Conservation (phyloP, 2,329 filamentous ascomycete species). For the Epichloe baconii region DNA sequence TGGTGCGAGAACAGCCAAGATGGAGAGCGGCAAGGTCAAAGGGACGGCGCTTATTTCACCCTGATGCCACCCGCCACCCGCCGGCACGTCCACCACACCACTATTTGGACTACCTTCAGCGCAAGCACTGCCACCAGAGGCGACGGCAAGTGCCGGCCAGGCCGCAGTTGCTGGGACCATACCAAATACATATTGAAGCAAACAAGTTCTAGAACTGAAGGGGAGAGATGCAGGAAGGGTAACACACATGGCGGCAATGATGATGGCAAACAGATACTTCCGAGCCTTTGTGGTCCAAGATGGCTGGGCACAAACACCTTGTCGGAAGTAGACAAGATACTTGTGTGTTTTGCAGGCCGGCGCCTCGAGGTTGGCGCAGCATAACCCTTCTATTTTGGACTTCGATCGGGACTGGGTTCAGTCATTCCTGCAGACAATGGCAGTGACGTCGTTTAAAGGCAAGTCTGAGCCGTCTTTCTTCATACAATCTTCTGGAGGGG, state of each 20-base stretch:
- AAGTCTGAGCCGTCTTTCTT: slow-evolving; percentile 43
- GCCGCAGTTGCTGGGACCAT: no score
- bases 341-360: slow-evolving; percentile 34
- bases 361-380: slow-evolving; percentile 7
- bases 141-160: slow-evolving; percentile 1
- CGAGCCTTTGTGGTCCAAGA: slow-evolving; percentile 34
- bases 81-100: background rate
- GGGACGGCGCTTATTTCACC: slow-evolving; percentile 48
- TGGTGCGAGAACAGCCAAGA: slow-evolving; percentile 70
- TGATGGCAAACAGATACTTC: slow-evolving; percentile 64
- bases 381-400: slow-evolving; percentile 27
- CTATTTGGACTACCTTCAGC: background rate
- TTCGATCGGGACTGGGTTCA: background rate
- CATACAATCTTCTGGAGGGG: background rate
- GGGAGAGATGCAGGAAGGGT: background rate
- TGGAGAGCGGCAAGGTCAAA: slow-evolving; percentile 56
- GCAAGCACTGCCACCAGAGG: background rate
- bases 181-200: no score
- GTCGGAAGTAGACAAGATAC: background rate
- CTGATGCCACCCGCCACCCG: slow-evolving; percentile 14
- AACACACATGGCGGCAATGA: slow-evolving; percentile 37
- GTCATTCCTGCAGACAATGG: slow-evolving; percentile 12
- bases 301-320: background rate
- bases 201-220: background rate
- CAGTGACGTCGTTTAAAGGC: slow-evolving; percentile 45